A percentile compares a stretch with the other conserved stretches of the same genome.
Conservation (phyloP, 2,329 filamentous ascomycete genomes). For the Penicillium sp. region DNA sequence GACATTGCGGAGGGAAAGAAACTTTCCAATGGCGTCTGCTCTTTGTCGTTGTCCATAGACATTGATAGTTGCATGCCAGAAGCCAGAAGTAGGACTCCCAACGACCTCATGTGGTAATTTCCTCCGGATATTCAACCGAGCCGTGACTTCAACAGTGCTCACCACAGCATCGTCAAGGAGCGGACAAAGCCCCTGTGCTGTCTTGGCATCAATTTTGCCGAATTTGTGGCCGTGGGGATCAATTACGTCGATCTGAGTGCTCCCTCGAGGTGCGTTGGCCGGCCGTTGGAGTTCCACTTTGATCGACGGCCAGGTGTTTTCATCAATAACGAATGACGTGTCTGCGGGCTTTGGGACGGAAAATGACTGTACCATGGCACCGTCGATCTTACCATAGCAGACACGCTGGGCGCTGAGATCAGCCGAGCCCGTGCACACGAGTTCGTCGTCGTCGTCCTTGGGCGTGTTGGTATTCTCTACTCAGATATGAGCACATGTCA, state of each 20-base stretch:
- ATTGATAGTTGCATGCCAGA: conserved; percentile 69
- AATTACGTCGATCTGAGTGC: conserved; percentile 63
- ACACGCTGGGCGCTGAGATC: conserved; percentile 70
- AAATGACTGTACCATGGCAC: conserved; percentile 65
- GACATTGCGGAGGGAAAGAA: conserved; percentile 66
- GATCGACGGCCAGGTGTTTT: conserved; percentile 68
- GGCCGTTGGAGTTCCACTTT: conserved; percentile 68
- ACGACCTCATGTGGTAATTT: conserved; percentile 64
- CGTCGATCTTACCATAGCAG: conserved; percentile 77
- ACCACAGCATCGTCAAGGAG: conserved; percentile 73
- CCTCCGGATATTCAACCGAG: conserved; percentile 68
- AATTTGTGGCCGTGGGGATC: conserved; percentile 73
- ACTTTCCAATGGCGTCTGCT: conserved; percentile 65
- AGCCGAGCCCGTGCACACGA: conserved; percentile 52
- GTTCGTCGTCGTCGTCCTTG: conserved; percentile 39
- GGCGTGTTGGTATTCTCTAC: conserved; percentile 21
- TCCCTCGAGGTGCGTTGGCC: conserved; percentile 55
- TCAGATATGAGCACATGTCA: conserved; percentile 21
- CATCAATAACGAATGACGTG: conserved; percentile 56
- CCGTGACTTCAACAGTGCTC: conserved; percentile 68
- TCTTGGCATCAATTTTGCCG: conserved; percentile 70
- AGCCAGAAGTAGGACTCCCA: conserved; percentile 62
- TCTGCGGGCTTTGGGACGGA: conserved; percentile 69
- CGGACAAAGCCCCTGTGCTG: conserved; percentile 67
- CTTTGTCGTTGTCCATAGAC: conserved; percentile 75